A percentile compares a stretch with the other conserved stretches of the same genome.
Evolutionary conservation across 805 yeast species (phyloP).

Genomic region (Candida nonsorbophila): DNA sequence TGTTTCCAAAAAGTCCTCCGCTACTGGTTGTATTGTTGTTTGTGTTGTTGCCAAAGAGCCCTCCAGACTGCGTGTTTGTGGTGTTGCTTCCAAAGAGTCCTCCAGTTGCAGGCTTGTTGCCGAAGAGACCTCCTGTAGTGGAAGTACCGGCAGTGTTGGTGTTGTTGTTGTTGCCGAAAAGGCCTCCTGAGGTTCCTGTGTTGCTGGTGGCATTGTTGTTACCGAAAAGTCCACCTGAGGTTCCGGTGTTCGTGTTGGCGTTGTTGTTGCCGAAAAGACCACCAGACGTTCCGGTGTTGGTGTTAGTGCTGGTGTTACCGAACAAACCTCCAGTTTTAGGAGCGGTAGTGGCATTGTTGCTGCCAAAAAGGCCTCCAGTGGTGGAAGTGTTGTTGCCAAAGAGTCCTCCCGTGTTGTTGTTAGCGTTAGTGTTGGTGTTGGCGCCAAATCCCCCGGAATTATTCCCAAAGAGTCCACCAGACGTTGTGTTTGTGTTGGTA

Average conservation of each 20-base stretch:
- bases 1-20: constrained; percentile 22
- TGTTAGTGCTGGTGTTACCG: constrained; percentile 9
- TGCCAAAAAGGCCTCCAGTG: constrained; percentile 20
- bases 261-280: constrained; percentile 9
- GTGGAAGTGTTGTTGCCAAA: constrained; percentile 14
- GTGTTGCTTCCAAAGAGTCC: constrained; percentile 19
- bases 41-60: constrained; percentile 9
- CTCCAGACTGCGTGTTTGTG: constrained; percentile 8
- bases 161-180: constrained; percentile 14
- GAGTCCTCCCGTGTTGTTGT: constrained; percentile 9
- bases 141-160: no score
- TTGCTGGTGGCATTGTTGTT: constrained; percentile 6
- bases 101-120: constrained; percentile 11
- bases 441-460: background rate
- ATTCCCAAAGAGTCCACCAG: constrained; percentile 20
- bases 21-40: constrained; percentile 9
- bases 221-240: constrained; percentile 20
- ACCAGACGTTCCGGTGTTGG: constrained; percentile 3
- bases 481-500: constrained; percentile 1
- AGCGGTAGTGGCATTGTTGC: constrained; percentile 7
- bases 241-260: constrained; percentile 3
- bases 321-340: constrained; percentile 21
- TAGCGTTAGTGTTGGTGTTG: constrained; percentile 3
- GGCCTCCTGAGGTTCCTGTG: constrained; percentile 17
- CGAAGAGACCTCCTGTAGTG: constrained; percentile 16